Evolutionary conservation across 805 yeast species (phyloP).

Genomic region (Starmera caribaea): DNA sequence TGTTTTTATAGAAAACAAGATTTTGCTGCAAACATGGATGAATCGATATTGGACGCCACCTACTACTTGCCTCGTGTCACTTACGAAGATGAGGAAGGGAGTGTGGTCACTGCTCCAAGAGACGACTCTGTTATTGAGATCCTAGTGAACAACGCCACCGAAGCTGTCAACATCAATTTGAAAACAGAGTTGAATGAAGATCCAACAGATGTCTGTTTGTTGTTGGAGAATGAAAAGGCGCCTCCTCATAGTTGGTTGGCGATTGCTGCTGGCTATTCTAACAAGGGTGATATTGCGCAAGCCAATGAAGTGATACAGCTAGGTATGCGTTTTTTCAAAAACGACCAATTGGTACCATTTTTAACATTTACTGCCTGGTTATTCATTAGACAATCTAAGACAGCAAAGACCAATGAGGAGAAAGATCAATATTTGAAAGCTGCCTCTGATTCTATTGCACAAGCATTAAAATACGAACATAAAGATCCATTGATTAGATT

Average conservation of each 20-base stretch:
- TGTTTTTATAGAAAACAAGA: neutral
- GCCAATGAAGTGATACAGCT: constrained; percentile 54
- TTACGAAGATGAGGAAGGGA: neutral
- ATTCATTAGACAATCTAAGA: constrained; percentile 36
- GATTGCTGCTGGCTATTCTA: constrained; percentile 72
- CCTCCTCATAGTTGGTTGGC: constrained; percentile 74
- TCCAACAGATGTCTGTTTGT: constrained; percentile 68
- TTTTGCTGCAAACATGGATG: neutral
- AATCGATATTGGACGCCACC: constrained; percentile 3
- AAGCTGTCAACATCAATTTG: constrained; percentile 78
- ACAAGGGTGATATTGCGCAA: constrained; percentile 45
- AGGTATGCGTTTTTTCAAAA: constrained; percentile 38
- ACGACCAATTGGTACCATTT: constrained; percentile 35
- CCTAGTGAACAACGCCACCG: constrained; percentile 69
- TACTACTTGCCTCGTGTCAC: constrained; percentile 1
- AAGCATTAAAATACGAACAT: constrained; percentile 38
- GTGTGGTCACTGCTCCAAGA: constrained; percentile 1
- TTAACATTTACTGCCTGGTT: constrained; percentile 70
- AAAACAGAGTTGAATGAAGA: constrained; percentile 83
- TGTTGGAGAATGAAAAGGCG: constrained; percentile 75
- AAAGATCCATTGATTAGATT: constrained; percentile 41
- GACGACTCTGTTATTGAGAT: constrained; percentile 29
- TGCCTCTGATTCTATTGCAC: constrained; percentile 37
- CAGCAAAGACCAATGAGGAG: constrained; percentile 12
- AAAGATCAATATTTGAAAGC: constrained; percentile 23